These are phyloP conservation scores for Talaromyces amestolkiae DNA, from an alignment of 2,329 filamentous ascomycete species.

Conservation along the genomic window DNA sequence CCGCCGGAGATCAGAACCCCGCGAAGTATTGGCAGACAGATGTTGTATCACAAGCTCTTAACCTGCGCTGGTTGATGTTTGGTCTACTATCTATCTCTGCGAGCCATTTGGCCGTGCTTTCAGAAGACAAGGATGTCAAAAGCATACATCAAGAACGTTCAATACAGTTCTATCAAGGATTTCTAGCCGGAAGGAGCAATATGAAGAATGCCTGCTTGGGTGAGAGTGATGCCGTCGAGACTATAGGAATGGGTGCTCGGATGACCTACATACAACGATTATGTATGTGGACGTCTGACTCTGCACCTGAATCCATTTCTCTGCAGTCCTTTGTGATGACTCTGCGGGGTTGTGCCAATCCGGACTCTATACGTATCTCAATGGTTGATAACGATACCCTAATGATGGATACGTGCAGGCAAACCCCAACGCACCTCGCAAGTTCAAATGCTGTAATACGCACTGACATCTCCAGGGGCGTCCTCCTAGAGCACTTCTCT, in stretches of 20 bases:
- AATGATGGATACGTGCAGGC: not conserved
- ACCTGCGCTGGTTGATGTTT: conserved; percentile 6
- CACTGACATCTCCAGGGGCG: not conserved
- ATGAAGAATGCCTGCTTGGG: not conserved
- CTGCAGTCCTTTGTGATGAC: not conserved
- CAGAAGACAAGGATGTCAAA: not conserved
- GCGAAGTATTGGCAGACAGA: conserved; percentile 10
- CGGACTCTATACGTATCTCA: not conserved
- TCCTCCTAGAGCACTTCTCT: not conserved
- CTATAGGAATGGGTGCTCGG: not conserved
- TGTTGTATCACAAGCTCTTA: not conserved
- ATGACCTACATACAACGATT: conserved; percentile 8
- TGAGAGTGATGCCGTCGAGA: not conserved
- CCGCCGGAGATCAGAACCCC: not conserved
- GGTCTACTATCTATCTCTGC: conserved; percentile 14
- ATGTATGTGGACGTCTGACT: not conserved
- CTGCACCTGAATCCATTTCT: not conserved
- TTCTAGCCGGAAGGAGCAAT: conserved; percentile 1
- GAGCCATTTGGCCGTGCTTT: not conserved
- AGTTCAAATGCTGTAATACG: not conserved
- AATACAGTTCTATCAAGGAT: not conserved
- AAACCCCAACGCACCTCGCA: not conserved
- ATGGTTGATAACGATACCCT: too few species aligned
- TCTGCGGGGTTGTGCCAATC: not conserved
- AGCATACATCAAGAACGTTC: not conserved